phyloP scores from a whole-genome alignment of 2,329 filamentous ascomycete genomes.

The Xylaria arbuscula region DNA sequence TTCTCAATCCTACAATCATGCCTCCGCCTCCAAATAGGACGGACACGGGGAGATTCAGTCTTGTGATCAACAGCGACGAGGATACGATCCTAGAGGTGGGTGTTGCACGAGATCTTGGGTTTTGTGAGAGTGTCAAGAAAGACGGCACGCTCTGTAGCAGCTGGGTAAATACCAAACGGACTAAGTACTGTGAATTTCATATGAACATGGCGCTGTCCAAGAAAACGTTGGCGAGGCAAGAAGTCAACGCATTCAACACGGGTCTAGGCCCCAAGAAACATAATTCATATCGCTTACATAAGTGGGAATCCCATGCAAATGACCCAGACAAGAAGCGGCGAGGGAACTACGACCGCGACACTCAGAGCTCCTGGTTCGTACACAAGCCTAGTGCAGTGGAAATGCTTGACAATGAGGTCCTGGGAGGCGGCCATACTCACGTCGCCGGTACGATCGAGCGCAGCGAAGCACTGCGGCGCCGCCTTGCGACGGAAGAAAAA shows the following conservation, averaged over 20 bases:
- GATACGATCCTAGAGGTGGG: conserved; percentile 94
- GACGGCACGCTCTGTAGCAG: conserved; percentile 82
- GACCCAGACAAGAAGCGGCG: conserved; percentile 52
- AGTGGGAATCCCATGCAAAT: conserved; percentile 42
- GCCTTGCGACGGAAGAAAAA: conserved; percentile 73
- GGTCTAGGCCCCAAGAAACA: conserved; percentile 56
- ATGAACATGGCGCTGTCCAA: conserved; percentile 83
- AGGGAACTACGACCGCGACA: conserved; percentile 66
- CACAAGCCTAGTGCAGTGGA: conserved; percentile 65
- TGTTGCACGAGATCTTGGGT: conserved; percentile 83
- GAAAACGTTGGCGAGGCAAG: conserved; percentile 54
- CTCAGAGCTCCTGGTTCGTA: conserved; percentile 68
- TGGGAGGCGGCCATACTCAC: conserved; percentile 51
- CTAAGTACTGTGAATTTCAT: conserved; percentile 93
- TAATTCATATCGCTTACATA: conserved; percentile 48
- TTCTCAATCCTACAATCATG: conserved; percentile 92
- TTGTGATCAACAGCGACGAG: conserved; percentile 85
- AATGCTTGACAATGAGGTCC: conserved; percentile 71
- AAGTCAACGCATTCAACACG: conserved; percentile 55
- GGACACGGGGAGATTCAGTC: conserved; percentile 84
- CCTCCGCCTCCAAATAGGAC: conserved; percentile 80
- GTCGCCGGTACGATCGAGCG: conserved; percentile 69
- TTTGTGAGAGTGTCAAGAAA: conserved; percentile 85
- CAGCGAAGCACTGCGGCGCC: conserved; percentile 73
- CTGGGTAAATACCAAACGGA: conserved; percentile 91